Evolutionary conservation across 441 rosid species (phyloP).

Genomic region (Gossypium laxum): DNA sequence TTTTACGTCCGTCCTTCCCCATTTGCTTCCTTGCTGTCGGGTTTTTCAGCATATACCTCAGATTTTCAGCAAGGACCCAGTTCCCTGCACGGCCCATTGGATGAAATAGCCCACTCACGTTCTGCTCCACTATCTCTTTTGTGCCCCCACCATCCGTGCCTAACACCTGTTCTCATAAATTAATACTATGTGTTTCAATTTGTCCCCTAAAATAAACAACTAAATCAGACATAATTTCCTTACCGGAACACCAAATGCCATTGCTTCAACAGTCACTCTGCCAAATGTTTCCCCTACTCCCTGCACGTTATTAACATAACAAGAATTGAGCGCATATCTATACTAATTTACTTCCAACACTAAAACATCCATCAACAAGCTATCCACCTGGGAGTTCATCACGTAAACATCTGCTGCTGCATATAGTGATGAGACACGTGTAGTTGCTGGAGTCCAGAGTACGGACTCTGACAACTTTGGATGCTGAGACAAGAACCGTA

Average conservation of each 20-base stretch:
- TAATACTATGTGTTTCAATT: background rate
- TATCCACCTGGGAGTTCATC: slow-evolving; percentile 75
- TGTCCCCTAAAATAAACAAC: background rate
- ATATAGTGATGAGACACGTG: slow-evolving; percentile 76
- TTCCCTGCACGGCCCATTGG: slow-evolving; percentile 59
- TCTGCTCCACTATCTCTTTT: slow-evolving; percentile 71
- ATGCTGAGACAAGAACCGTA: slow-evolving; percentile 46
- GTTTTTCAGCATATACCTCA: slow-evolving; percentile 46
- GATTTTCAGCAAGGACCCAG: slow-evolving; percentile 47
- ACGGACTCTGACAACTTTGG: slow-evolving; percentile 54
- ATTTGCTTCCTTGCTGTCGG: slow-evolving; percentile 47
- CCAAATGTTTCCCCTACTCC: slow-evolving; percentile 94
- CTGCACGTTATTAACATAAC: slow-evolving; percentile 26
- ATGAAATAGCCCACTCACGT: slow-evolving; percentile 76
- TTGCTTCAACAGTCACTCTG: slow-evolving; percentile 93
- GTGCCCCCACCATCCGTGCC: slow-evolving; percentile 97
- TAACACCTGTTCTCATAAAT: slow-evolving; percentile 39
- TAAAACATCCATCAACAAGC: background rate
- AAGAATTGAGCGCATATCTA: background rate
- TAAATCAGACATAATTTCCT: background rate
- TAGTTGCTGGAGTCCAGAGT: slow-evolving; percentile 79
- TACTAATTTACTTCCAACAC: background rate
- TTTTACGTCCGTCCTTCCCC: slow-evolving; percentile 64
- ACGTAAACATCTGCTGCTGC: slow-evolving; percentile 91
- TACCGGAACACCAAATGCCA: slow-evolving; percentile 92